phyloP scores from a whole-genome alignment of 2,329 filamentous ascomycete genomes.

The Monosporascus sp. region DNA sequence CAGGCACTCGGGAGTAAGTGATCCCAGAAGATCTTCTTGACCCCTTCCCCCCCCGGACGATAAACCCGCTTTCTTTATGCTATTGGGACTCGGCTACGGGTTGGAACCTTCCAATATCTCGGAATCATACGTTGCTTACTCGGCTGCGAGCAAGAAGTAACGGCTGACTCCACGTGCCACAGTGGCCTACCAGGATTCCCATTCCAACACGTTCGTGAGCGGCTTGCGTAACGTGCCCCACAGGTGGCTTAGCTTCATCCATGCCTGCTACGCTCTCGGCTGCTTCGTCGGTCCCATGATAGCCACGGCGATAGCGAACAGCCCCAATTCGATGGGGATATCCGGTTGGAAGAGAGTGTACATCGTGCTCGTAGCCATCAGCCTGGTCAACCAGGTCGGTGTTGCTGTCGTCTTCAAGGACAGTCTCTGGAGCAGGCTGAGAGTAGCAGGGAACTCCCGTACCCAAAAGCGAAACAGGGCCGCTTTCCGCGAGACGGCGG shows the following conservation, averaged over 20 bases:
- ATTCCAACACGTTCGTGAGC: slow-evolving; percentile 57
- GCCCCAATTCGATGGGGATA: slow-evolving; percentile 14
- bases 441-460: not conserved
- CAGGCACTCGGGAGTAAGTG: slow-evolving; percentile 43
- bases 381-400: slow-evolving; percentile 42
- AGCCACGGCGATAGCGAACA: slow-evolving; percentile 42
- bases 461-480: slow-evolving; percentile 24
- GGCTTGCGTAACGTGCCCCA: slow-evolving; percentile 44
- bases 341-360: slow-evolving; percentile 52
- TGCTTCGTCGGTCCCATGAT: slow-evolving; percentile 52
- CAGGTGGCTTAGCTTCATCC: slow-evolving; percentile 57
- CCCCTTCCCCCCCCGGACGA: no score
- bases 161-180: no score
- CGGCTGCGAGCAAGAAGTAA: no score
- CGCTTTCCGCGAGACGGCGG: slow-evolving; percentile 38
- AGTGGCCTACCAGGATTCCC: slow-evolving; percentile 57
- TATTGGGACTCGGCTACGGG: no score
- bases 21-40: not conserved
- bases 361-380: slow-evolving; percentile 46
- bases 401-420: slow-evolving; percentile 47
- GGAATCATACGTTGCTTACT: no score
- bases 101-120: no score
- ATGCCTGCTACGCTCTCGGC: slow-evolving; percentile 56
- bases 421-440: slow-evolving; percentile 27
- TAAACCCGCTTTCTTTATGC: no score